phyloP scores from a whole-genome alignment of 495 filamentous ascomycete genomes.

The Choiromyces venosus region DNA sequence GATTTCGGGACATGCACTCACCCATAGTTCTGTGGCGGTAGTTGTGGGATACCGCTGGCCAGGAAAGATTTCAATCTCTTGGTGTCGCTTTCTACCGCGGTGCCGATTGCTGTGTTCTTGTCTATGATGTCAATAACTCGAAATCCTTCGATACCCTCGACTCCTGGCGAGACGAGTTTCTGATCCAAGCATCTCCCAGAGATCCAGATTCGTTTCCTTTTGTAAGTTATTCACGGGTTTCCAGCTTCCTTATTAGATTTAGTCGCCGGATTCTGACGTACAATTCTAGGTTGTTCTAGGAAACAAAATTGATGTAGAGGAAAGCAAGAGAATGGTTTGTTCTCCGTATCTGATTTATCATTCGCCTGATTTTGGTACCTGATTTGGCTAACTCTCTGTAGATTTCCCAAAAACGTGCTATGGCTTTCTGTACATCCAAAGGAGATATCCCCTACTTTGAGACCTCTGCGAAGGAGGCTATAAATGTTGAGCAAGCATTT shows the following conservation, averaged over 20 bases:
- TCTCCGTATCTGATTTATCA: not conserved
- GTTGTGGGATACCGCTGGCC: conserved; percentile 98
- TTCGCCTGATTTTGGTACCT: conserved; percentile 14
- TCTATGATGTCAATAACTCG: conserved; percentile 98
- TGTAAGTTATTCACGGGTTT: conserved; percentile 54
- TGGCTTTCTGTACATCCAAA: conserved; percentile 96
- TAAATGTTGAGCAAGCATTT: conserved; percentile 98
- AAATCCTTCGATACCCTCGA: conserved; percentile 99
- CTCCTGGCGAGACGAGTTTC: conserved; percentile 96
- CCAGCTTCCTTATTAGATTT: not conserved
- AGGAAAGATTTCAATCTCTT: conserved; percentile 95
- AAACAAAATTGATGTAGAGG: conserved; percentile 98
- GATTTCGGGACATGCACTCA: conserved; percentile 11
- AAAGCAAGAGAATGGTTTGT: conserved; percentile 84
- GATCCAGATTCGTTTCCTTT: conserved; percentile 98
- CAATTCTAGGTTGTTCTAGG: conserved; percentile 74
- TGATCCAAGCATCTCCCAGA: conserved; percentile 93
- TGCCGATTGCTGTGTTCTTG: conserved; percentile 96
- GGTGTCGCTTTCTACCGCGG: conserved; percentile 98
- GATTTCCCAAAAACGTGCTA: conserved; percentile 90
- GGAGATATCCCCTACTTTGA: conserved; percentile 98
- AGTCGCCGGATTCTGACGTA: conserved; percentile 6
- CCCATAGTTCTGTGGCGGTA: conserved; percentile 42
- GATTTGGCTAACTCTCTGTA: conserved; percentile 37
- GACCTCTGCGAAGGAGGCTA: conserved; percentile 96